Evolutionary conservation across 2,329 filamentous ascomycete genomes (phyloP), one percentile per base, ranked within the genome.

Genomic region (Rhynchosporium agropyri): DNA sequence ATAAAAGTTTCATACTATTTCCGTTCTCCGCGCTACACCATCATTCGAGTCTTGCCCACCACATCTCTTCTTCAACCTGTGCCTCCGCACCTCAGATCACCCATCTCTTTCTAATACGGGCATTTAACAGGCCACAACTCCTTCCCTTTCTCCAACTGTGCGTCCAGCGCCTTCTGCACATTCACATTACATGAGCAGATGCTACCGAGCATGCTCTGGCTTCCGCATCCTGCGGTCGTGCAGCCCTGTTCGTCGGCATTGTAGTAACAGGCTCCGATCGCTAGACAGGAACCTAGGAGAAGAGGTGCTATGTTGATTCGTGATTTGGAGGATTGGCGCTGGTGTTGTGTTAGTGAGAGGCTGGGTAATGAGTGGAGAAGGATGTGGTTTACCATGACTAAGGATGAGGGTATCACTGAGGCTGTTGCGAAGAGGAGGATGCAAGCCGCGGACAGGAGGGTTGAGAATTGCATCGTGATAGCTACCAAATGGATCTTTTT

Each of bases 71-170:
- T 10, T 46, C 40, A 36, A 42, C 26, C 45, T n/a, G 13, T 56
- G 15, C 9, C n/a, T 40, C 28, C 4, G 8, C 28, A 33, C 26
- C 50, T 3, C 9, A 33, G 13, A 15, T 43, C 43, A 20, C 4
- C 40, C n/a, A 10, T 20, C 20, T 31, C 8, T 51, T 42, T 38
- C 13, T 55, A 62, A 36, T 60, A 67, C n/a, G 60, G 43, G 28
- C 63, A 64, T 48, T 62, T 63, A 1, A 66, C 43, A 48, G 66
- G 66, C 66, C 66, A 67, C 55, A 40, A 26, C 36, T 53, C 50
- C 36, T 26, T 28, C 8, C 66, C 66, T 56, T 66, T 68, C 2
- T 48, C 31, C 6, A 31, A 46, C 57, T 68, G 64, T 12, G 63
- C 56, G 46, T 57, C 56, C 12, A 68, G 38, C 3, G 57, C 66